Percentiles rank a stretch among this genome's conserved stretches.
These are phyloP conservation scores for Lipomyces lipofer DNA, from an alignment of 805 yeast species.

Conservation along the genomic window DNA sequence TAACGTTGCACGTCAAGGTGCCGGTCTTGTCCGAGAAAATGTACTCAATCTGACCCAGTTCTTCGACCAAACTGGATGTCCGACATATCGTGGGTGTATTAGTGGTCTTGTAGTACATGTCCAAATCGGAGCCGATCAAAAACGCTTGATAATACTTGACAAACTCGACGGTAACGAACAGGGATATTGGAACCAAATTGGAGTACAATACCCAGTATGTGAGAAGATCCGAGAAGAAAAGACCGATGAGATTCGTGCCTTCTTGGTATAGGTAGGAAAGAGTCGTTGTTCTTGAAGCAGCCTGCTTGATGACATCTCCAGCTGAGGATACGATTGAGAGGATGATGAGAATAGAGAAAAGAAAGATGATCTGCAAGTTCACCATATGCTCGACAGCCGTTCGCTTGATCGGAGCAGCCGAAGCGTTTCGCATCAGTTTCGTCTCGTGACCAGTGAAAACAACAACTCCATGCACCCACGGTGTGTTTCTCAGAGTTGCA, in stretches of 20 bases:
- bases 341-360: constrained; percentile 75
- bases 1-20: constrained; percentile 89
- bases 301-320: constrained; percentile 74
- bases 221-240: constrained; percentile 82
- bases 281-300: constrained; percentile 35
- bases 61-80: constrained; percentile 94
- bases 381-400: constrained; percentile 96
- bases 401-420: constrained; percentile 96
- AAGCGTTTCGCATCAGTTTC: constrained; percentile 95
- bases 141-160: constrained; percentile 94
- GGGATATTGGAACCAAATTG: constrained; percentile 93
- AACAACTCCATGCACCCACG: constrained; percentile 91
- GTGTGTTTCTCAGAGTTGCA: constrained; percentile 91
- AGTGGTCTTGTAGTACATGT: constrained; percentile 80
- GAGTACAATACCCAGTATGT: constrained; percentile 97
- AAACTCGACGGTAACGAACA: constrained; percentile 90
- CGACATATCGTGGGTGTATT: constrained; percentile 96
- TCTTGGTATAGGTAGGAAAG: constrained; percentile 67
- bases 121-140: constrained; percentile 91
- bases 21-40: constrained; percentile 98
- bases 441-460: constrained; percentile 98
- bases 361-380: constrained; percentile 84
- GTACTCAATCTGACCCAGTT: constrained; percentile 93
- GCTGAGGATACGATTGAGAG: constrained; percentile 78
- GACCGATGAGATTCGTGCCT: constrained; percentile 63